Evolutionary conservation across 257 asterid genomes (phyloP), one percentile per base, ranked within the genome.

Genomic region (Penstemon eatonii): DNA sequence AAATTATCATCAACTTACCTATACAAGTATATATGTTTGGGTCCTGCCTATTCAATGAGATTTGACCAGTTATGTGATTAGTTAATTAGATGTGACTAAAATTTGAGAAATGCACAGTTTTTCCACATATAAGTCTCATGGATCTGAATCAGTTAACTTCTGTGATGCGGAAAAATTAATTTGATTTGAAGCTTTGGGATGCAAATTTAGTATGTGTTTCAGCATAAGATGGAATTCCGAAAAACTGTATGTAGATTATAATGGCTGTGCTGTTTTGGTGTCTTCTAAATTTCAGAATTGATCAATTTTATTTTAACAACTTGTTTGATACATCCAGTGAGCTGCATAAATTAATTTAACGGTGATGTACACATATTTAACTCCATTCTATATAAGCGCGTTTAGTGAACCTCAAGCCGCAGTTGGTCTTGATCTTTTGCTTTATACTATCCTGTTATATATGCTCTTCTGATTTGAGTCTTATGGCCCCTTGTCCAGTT

Each of bases 401-500:
- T 57, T 39, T 46, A 25, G 58, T 65, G 47, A 7, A 37, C 60
- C 44, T 55, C 7, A 25, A 2, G 33, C 33, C 33, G 61, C 41
- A 6, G 7, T 36, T 56, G 61, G 12, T 37, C 15, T 57, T 10
- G 63, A 57, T 57, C 58, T 58, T 58, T 3, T 58, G 7, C 33
- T 37, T 58, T 43, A 7, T 42, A n/a, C 18, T 51, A 63, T 64
- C 9, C 18, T 19, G 12, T 73, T 9, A 15, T 68, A 13, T 69
- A 53, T 62, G 52, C 39, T 39, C 39, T 65, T 41, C 75, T 78
- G 73, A 72, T 73, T 67, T 70, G 72, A 68, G 15, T 70, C 40
- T 9, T 66, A 4, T 75, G 69, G 18, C 76, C 63, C 72, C 60
- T 60, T 12, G 13, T 68, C 74, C 91, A 94, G 99, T 94, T 94